Evolutionary conservation across 257 asterid genomes (phyloP), one percentile per base, ranked within the genome.

Genomic region (Gardenia jasminoides): DNA sequence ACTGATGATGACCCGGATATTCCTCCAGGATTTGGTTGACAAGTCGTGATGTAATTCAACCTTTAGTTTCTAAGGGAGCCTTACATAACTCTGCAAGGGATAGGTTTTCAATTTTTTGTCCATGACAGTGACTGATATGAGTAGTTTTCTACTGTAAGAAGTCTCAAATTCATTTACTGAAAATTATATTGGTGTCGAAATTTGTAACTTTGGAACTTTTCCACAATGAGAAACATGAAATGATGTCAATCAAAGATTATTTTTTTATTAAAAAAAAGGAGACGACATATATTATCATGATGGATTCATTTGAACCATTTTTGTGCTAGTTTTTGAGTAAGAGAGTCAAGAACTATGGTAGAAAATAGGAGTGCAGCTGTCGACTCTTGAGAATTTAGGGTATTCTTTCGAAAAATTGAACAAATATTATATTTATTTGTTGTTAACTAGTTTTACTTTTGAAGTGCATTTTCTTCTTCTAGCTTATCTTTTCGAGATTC

Each of bases 11-110:
- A 93, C n/a, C 84, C 99, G 64, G 99, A 94, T 26, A 91, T 91
- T 67, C 99, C 99, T 82, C 99, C 99, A n/a, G n/a, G 98, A 41
- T 94, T 94, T 78, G 94, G 98, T 83, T 91, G 85, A 88, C 20
- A 1, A n/a, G 70, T 70, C 17, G 12, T n/a, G 17, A 7, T 12
- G 59, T 26, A 76, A 77, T 36, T 28, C 6, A 20, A 36, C 44
- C 67, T 31, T 26, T 56, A 68, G 15, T 67, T 78, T 33, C 54
- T 50, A 28, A 1, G 43, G 31, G 59, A 41, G 12, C 20, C 41
- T 26, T 8, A 16, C 7, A 19, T 31, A 7, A 72, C 17, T 61
- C 61, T 47, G 56, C 74, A 79, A 48, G 56, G 36, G 48, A 62
- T 31, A 13, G 24, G 12, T 12, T 74, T 39, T 19, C 67, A 52